Evolutionary conservation across 352 stramenopile genomes (phyloP).

Genomic region (Sclerospora graminicola): DNA sequence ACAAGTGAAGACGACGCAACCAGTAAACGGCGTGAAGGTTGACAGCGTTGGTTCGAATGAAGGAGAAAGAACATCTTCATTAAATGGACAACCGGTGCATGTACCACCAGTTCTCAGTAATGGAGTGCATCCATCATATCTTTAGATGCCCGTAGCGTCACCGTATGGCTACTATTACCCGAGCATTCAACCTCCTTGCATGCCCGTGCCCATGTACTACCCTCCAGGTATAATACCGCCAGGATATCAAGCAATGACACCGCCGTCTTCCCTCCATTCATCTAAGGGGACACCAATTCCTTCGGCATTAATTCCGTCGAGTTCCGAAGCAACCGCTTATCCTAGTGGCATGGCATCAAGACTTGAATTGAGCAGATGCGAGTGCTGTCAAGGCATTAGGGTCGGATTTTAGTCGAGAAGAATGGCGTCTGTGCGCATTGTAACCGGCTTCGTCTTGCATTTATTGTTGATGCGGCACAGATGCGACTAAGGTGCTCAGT

Average conservation of each 20-base stretch:
- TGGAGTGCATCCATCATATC: slow-evolving; percentile 26
- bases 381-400: slow-evolving; percentile 38
- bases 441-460: slow-evolving; percentile 53
- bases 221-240: slow-evolving; percentile 14
- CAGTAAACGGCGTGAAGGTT: not conserved
- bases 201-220: slow-evolving; percentile 24
- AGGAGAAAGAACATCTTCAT: not conserved
- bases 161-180: slow-evolving; percentile 34
- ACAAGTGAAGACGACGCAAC: not conserved
- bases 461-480: slow-evolving; percentile 57
- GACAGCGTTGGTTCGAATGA: not conserved
- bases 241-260: slow-evolving; percentile 12
- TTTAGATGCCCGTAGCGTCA: slow-evolving; percentile 18
- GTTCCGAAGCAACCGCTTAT: slow-evolving; percentile 15
- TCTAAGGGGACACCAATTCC: slow-evolving; percentile 8
- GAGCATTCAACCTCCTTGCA: slow-evolving; percentile 21
- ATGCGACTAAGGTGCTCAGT: slow-evolving; percentile 39
- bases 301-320: slow-evolving; percentile 29
- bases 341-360: slow-evolving; percentile 8
- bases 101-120: slow-evolving; percentile 10
- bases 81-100: slow-evolving; percentile 7
- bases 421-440: slow-evolving; percentile 61
- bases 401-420: slow-evolving; percentile 57
- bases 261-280: slow-evolving; percentile 12
- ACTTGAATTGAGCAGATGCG: slow-evolving; percentile 34